A percentile compares a stretch with the other conserved stretches of the same genome.
Conservation (phyloP, 331 rosid species). For the Quercus tomentella region DNA sequence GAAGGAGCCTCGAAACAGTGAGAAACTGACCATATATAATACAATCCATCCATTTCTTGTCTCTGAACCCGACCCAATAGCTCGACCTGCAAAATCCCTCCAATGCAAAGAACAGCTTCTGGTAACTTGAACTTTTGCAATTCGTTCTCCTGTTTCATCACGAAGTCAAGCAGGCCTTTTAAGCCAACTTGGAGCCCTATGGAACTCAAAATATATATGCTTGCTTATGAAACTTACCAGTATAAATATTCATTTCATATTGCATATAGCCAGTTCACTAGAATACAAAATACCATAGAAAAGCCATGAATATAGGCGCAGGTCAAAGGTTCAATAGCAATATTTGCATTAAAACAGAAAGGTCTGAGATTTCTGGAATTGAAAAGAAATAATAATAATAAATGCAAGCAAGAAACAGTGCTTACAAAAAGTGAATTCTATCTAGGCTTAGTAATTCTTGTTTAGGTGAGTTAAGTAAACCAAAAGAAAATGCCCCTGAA, state of each 20-base stretch:
- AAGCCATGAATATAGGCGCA: not conserved
- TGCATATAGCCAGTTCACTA: not conserved
- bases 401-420: not conserved
- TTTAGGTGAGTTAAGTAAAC: not conserved
- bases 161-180: not conserved
- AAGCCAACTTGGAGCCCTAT: not conserved
- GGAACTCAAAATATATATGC: not conserved
- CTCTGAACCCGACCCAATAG: slow-evolving; percentile 57
- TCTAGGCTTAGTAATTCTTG: not conserved
- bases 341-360: not conserved
- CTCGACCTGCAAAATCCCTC: slow-evolving; percentile 60
- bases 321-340: not conserved
- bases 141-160: slow-evolving; percentile 40
- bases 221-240: not conserved
- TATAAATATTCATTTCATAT: not conserved
- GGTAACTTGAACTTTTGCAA: slow-evolving; percentile 58
- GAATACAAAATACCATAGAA: not conserved
- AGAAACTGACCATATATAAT: slow-evolving; percentile 50
- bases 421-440: not conserved
- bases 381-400: not conserved
- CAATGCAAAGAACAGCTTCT: slow-evolving; percentile 56
- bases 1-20: not conserved
- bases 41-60: slow-evolving; percentile 41
- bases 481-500: not conserved
- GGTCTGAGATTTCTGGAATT: not conserved